Evolutionary conservation across 2,329 filamentous ascomycete species (phyloP), one percentile per base, ranked within the genome.

Genomic region (Aureobasidium musti): DNA sequence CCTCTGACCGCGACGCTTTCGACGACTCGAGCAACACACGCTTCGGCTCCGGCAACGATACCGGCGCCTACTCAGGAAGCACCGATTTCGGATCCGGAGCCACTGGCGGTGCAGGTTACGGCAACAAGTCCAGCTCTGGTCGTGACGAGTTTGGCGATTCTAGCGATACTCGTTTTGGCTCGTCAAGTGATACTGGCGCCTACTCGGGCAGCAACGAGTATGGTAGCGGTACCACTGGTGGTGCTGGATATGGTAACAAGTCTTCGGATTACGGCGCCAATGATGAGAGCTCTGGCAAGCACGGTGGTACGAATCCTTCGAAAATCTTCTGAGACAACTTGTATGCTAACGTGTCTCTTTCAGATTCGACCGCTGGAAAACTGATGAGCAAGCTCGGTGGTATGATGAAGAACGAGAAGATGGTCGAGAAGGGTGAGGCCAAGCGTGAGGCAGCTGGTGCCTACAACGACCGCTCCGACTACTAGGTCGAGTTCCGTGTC

Each of bases 281-380:
- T 8, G 17, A 39, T 5, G n/a, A 59, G n/a, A 49, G n/a, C 26
- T 50, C 37, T 54, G 54, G 35, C 35, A 67, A 67, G 63, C 6
- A 39, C 23, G 54, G 52, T 17, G 63, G 63, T 19, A 45, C 37
- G 49, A 30, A 37, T 17, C 2, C 30, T 33, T 37, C 4, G 1
- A 28, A 23, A 5, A 5, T 8, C 23, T 8, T 33, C 21, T 3
- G 17, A 7, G 17, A 11, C 33, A 8, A 8, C 3, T 49, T 30
- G 10, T 4, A 19, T 52, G 49, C 49, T 52, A n/a, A 52, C 13
- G 19, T 17, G 13, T 2, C 7, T 3, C 2, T n/a, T 52, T 8
- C 26, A 52, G 49, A 84, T 72, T 84, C 82, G 60, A 81, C 80
- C 19, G 63, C 85, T 26, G 85, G 85, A 54, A 87, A 85, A 76